Evolutionary conservation across 1,284 basidiomycete species (phyloP), one percentile per base, ranked within the genome.

Genomic region (Ganoderma lucidum): DNA sequence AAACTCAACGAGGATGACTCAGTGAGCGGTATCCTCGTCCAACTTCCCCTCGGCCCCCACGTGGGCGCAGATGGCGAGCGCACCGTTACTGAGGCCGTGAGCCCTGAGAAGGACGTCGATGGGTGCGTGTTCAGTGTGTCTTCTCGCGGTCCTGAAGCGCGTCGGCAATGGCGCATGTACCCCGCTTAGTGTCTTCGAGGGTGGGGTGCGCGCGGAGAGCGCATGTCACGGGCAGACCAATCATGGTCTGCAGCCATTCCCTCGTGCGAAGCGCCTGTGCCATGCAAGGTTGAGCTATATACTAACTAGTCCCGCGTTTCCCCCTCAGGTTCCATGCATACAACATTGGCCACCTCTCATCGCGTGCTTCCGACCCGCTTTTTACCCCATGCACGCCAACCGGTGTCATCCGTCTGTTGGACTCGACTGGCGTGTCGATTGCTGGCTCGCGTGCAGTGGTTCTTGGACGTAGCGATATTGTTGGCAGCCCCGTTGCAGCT

Each of bases 301-400:
- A 23, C 37, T 65, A 39, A 66, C 58, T 42, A 35, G 30, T 37
- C 30, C n/a, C 30, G 14, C 51, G 37, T 19, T 45, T 5, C 45
- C 12, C 32, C 62, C 55, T 66, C 71, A 95, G 95, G 64, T 99
- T 99, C 87, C 96, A 99, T 84, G 96, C 97, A 6, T 97, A 98
- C 82, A 99, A 99, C 83, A 99, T 99, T 75, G 98, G 98, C 37
- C 93, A 96, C 75, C 88, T 99, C 62, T 93, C 94, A 60, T 98
- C 96, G 69, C 93, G 96, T 75, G 94, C 96, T 60, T 92, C 94
- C 39, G 90, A 91, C 37, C 98, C 98, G 37, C 87, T 97, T 70
- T 99, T 99, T 82, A 86, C 91, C 10, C 97, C 98, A 30, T 99
- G 98, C 85, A 99, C 98, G 10, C 98, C 98, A 0, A 92, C 96